These are phyloP conservation scores for Kluyveromyces sp. DNA, from an alignment of 1,139 yeast species.

Conservation along the genomic window DNA sequence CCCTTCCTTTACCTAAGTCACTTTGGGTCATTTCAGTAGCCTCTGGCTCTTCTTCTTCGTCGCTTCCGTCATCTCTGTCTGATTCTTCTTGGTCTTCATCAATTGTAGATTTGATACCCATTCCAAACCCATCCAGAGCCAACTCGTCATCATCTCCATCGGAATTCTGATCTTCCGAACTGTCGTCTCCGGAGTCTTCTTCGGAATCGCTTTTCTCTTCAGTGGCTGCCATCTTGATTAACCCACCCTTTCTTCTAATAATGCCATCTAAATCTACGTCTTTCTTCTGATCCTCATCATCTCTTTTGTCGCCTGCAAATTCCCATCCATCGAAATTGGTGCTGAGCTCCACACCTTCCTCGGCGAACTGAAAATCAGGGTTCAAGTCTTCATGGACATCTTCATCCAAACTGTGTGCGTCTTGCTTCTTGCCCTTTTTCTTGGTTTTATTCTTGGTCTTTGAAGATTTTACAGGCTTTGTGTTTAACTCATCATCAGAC, in stretches of 20 bases:
- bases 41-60: conserved; percentile 25
- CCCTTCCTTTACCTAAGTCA: conserved; percentile 17
- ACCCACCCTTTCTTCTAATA: conserved; percentile 73
- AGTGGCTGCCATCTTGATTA: conserved; percentile 48
- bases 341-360: conserved; percentile 50
- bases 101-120: conserved; percentile 41
- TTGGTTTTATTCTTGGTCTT: conserved; percentile 24
- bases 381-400: conserved; percentile 51
- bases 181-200: conserved; percentile 31
- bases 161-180: conserved; percentile 32
- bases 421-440: conserved; percentile 27
- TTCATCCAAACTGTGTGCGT: conserved; percentile 28
- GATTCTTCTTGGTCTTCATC: conserved; percentile 28
- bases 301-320: conserved; percentile 47
- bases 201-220: conserved; percentile 35
- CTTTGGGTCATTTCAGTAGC: conserved; percentile 8
- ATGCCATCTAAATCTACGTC: conserved; percentile 86
- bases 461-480: conserved; percentile 13
- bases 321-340: conserved; percentile 74
- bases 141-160: conserved; percentile 46
- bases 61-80: conserved; percentile 30
- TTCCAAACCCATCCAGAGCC: conserved; percentile 69
- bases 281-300: conserved; percentile 33
- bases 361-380: conserved; percentile 62
- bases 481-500: conserved; percentile 40